Conservation (phyloP, 2,329 filamentous ascomycete genomes). For the Talaromyces rugulosus region DNA sequence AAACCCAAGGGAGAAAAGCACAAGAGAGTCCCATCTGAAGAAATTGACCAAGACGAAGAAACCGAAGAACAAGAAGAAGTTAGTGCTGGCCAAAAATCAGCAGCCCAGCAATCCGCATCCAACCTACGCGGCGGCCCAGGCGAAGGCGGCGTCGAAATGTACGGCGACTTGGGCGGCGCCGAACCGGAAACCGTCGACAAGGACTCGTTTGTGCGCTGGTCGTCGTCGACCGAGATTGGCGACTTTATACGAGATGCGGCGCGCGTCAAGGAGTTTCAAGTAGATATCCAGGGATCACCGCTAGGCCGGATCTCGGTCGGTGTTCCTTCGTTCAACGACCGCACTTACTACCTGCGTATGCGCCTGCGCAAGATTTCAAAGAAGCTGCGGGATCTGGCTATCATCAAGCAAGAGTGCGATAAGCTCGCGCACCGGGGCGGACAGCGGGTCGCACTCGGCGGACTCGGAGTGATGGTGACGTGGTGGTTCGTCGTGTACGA, state of each 20-base stretch:
- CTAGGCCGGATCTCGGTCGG: conserved; percentile 65
- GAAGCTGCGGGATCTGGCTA: conserved; percentile 64
- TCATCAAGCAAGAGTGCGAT: conserved; percentile 79
- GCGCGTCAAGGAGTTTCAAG: conserved; percentile 75
- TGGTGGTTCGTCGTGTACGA: conserved; percentile 83
- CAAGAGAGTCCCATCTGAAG: neutral
- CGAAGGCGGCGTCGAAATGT: conserved; percentile 62
- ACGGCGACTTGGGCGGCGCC: conserved; percentile 56
- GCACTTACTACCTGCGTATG: conserved; percentile 83
- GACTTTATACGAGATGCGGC: conserved; percentile 92
- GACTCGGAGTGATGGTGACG: conserved; percentile 65
- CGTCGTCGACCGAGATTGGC: conserved; percentile 80
- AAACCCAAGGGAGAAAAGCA: conserved; percentile 22
- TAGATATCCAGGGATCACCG: conserved; percentile 70
- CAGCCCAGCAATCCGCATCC: conserved; percentile 21
- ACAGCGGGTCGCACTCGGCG: conserved; percentile 73
- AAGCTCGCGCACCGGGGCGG: conserved; percentile 69
- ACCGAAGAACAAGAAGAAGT: conserved; percentile 32
- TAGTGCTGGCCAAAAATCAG: conserved; percentile 27
- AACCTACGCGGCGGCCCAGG: conserved; percentile 46
- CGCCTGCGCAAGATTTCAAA: conserved; percentile 67
- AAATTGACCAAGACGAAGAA: neutral
- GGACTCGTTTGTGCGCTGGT: conserved; percentile 77
- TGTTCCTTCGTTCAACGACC: conserved; percentile 82
- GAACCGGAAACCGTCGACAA: conserved; percentile 27